Evolutionary conservation across 148 eudicot species (phyloP).

Genomic region (Gaultheria prostrata): DNA sequence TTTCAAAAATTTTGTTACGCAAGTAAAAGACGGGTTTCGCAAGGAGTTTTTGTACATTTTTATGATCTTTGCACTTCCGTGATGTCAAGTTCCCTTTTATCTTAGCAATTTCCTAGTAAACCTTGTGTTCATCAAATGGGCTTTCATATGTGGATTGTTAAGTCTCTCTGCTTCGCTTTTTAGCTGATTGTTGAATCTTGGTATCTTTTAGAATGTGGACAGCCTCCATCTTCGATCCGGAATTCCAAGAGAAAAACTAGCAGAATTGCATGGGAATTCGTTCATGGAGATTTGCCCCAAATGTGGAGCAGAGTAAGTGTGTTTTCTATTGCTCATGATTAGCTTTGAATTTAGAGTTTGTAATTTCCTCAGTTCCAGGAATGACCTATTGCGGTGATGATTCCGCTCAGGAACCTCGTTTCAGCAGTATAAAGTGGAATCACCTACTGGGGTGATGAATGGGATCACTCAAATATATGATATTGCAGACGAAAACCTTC

Average conservation of each 20-base stretch:
- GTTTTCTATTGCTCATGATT: background rate
- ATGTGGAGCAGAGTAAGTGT: constrained; percentile 74
- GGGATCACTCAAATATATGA: background rate
- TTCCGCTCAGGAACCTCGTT: background rate
- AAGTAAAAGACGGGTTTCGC: background rate
- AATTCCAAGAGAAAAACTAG: constrained; percentile 66
- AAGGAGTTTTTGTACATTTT: background rate
- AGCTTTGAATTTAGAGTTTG: background rate
- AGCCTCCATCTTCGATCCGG: constrained; percentile 94
- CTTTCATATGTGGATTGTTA: background rate
- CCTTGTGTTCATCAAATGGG: background rate
- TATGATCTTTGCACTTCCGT: background rate
- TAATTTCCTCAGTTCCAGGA: background rate
- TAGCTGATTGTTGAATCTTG: constrained; percentile 11
- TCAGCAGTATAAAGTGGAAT: background rate
- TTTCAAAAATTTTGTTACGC: background rate
- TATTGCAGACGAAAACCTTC: background rate
- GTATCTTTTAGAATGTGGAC: constrained; percentile 63
- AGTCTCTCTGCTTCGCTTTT: constrained; percentile 6
- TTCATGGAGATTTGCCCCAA: constrained; percentile 74
- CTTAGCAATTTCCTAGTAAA: background rate
- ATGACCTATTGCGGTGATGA: background rate
- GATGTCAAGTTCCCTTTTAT: background rate
- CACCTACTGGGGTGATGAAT: no score
- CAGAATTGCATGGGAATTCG: constrained; percentile 88